Evolutionary conservation across 805 yeast species (phyloP).

Genomic region (Danielia reshetovae): DNA sequence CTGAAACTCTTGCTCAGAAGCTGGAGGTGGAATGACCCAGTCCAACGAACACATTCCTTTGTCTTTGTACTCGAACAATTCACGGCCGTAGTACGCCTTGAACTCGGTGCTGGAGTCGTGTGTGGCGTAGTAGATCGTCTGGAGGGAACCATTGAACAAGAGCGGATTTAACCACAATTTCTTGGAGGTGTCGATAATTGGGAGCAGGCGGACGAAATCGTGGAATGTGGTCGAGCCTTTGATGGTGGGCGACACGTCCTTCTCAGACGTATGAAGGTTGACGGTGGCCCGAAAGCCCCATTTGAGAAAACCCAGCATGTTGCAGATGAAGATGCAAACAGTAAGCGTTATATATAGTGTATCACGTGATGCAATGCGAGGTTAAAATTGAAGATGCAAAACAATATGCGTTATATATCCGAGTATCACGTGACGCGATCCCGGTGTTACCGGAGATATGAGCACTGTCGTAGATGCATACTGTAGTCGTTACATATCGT

Average conservation of each 20-base stretch:
- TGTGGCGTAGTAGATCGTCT: constrained; percentile 65
- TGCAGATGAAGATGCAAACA: too few species aligned
- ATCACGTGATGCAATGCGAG: too few species aligned
- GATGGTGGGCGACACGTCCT: constrained; percentile 14
- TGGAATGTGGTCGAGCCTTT: constrained; percentile 6
- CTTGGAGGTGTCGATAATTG: constrained; percentile 20
- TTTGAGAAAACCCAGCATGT: constrained; percentile 15
- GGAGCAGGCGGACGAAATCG: constrained; percentile 13
- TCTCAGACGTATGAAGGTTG: constrained; percentile 20
- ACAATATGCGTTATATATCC: too few species aligned
- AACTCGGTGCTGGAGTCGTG: constrained; percentile 51
- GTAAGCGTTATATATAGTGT: too few species aligned
- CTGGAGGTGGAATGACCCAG: constrained; percentile 48
- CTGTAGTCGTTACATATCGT: too few species aligned
- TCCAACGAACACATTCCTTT: constrained; percentile 75
- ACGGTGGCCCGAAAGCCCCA: constrained; percentile 40
- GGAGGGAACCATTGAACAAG: constrained; percentile 68
- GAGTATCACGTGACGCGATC: too few species aligned
- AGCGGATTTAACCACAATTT: constrained; percentile 59
- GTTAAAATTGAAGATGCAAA: too few species aligned
- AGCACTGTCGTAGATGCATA: too few species aligned
- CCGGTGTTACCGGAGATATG: too few species aligned
- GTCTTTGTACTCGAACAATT: constrained; percentile 54
- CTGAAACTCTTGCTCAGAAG: constrained; percentile 23
- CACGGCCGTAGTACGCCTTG: constrained; percentile 69